Evolutionary conservation across 495 filamentous ascomycete species (phyloP).

Genomic region (Neurospora africana): DNA sequence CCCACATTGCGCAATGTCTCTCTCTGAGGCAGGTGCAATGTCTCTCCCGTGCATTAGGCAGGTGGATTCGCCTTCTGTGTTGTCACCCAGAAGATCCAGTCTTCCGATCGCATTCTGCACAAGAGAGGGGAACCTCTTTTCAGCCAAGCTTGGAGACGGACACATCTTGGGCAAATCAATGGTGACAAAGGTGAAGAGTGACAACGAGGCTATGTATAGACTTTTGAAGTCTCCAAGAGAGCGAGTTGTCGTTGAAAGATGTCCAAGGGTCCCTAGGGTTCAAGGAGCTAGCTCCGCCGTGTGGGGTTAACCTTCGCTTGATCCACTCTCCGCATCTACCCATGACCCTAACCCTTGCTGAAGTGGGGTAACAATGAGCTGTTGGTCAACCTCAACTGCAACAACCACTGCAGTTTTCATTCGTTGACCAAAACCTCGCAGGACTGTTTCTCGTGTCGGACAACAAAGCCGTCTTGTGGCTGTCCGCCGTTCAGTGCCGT

Average conservation of each 20-base stretch:
- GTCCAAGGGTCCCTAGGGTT: background rate
- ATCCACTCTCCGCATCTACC: too few relatives aligned
- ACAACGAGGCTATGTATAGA: background rate
- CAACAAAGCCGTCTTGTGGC: too few relatives aligned
- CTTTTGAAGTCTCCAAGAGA: background rate
- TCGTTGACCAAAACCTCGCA: background rate
- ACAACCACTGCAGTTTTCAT: background rate
- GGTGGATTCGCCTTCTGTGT: background rate
- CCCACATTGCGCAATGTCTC: background rate
- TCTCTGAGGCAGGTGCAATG: background rate
- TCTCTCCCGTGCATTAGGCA: background rate
- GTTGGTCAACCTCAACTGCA: background rate
- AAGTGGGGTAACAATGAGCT: too few relatives aligned
- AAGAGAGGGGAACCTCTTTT: background rate
- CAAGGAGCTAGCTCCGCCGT: background rate
- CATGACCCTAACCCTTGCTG: too few relatives aligned
- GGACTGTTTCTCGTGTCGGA: background rate
- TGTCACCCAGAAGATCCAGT: background rate
- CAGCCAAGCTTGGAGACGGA: background rate
- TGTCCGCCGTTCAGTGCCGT: background rate
- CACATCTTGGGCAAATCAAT: background rate
- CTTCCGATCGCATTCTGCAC: background rate
- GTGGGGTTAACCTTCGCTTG: background rate
- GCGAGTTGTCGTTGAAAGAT: background rate
- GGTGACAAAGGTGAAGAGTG: background rate